Evolutionary conservation across 73 alveolate species (phyloP).

Genomic region (Stentor roeselii): DNA sequence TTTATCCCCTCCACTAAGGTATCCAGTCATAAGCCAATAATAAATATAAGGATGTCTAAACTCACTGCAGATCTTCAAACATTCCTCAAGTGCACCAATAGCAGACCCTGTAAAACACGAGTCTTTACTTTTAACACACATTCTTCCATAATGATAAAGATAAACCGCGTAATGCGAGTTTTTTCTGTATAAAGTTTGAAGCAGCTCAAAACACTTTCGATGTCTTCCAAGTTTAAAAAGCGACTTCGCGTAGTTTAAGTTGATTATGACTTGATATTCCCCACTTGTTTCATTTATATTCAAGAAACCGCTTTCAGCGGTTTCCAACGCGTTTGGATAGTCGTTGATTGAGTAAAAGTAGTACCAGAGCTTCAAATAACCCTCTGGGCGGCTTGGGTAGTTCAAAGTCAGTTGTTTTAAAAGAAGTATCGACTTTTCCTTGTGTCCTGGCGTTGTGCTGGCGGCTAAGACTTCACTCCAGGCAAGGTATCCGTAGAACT

Average conservation of each 20-base stretch:
- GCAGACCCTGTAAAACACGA: slow-evolving; percentile 40
- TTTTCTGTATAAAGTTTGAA: neutral
- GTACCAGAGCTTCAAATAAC: slow-evolving; percentile 54
- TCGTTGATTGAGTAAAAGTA: neutral
- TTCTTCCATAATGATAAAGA: slow-evolving; percentile 11
- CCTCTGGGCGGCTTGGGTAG: slow-evolving; percentile 47
- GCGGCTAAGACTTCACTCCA: slow-evolving; percentile 51
- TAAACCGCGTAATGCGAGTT: neutral
- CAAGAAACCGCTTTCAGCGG: neutral
- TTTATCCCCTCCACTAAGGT: neutral
- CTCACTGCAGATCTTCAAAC: slow-evolving; percentile 40
- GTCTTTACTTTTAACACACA: neutral
- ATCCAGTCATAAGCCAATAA: slow-evolving; percentile 3
- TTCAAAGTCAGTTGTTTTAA: slow-evolving; percentile 36
- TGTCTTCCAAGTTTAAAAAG: slow-evolving; percentile 2
- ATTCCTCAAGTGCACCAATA: slow-evolving; percentile 59
- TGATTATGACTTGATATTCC: neutral
- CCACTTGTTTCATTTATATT: neutral
- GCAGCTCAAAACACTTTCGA: neutral
- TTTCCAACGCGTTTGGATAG: neutral
- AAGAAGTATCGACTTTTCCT: slow-evolving; percentile 36
- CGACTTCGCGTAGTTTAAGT: neutral
- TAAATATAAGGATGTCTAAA: neutral
- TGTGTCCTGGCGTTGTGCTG: neutral
- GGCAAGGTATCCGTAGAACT: slow-evolving; percentile 57